Evolutionary conservation across 164 flowering plant species (phyloP), one percentile per base, ranked within the genome.

Genomic region (Vitis cinerea): DNA sequence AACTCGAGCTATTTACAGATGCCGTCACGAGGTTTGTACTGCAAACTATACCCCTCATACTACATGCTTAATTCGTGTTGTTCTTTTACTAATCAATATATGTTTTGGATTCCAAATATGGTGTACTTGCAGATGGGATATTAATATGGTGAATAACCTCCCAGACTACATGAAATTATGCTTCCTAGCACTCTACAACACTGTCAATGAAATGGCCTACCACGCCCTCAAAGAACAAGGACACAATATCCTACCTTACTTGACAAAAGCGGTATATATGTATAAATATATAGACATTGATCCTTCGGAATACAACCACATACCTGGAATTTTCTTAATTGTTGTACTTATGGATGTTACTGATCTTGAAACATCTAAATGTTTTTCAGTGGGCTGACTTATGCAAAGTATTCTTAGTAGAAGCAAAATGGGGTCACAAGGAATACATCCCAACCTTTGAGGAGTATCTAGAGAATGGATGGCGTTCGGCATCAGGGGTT

Each of bases 151-250:
- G 57, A 61, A 67, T 3, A n/a, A 61, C 1, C 86, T 87, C 69
- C 91, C 88, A 14, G 63, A 54, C 50, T 84, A 81, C 29, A 81
- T 86, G 86, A 79, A 83, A 64, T 1, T 82, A 17, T 78, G 76
- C 61, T 84, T 79, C 56, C 48, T 74, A n/a, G 86, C 80, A 44
- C 77, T 84, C 9, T 82, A 78, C 75, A 79, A 81, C 75, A 73
- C 79, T 5, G 66, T 75, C 1, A 81, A 80, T 65, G 84, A 83
- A 48, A 71, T 81, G 74, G 83, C 76, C 12, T 75, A 80, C 49
- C 77, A 79, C 8, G 59, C 15, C 54, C 70, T 78, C 0, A 76
- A 68, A 59, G 79, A 77, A 19, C 65, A 75, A 3, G 85, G 79
- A 6, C 19, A 50, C 14, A 55, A 64, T 13, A 23, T 64, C 62